Evolutionary conservation across 805 yeast species (phyloP).

Genomic region (Starmerella ratchasimensis): DNA sequence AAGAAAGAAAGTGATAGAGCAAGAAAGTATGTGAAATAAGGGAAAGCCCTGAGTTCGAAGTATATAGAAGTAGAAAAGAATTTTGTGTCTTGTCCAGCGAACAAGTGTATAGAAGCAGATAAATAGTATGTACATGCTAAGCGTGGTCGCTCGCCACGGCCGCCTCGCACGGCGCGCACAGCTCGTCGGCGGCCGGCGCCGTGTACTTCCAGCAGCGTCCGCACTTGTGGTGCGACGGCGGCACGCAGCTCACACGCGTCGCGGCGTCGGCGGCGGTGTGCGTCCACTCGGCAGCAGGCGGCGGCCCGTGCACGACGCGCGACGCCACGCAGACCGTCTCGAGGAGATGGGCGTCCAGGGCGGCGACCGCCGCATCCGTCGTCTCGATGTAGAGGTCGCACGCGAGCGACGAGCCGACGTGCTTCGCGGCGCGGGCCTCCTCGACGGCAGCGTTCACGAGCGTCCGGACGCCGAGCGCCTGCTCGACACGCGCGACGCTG

Average conservation of each 20-base stretch:
- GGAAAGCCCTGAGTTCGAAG: no score
- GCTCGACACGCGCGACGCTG: conserved; percentile 22
- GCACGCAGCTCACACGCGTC: conserved; percentile 30
- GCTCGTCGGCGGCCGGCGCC: conserved; percentile 35
- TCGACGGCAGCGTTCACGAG: conserved; percentile 41
- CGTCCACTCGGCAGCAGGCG: conserved; percentile 23
- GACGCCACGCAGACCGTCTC: conserved; percentile 55
- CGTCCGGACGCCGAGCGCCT: conserved; percentile 38
- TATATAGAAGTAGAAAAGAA: no score
- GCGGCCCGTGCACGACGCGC: conserved; percentile 30
- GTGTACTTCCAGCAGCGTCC: conserved; percentile 90
- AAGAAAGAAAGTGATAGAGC: no score
- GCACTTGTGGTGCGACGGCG: conserved; percentile 48
- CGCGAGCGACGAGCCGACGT: conserved; percentile 40
- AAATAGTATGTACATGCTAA: no score
- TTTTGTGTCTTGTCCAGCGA: no score
- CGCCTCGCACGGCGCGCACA: conserved; percentile 53
- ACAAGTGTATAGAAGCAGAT: no score
- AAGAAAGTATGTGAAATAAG: no score
- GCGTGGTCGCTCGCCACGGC: no score
- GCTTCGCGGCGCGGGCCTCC: conserved; percentile 39
- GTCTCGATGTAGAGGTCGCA: conserved; percentile 33
- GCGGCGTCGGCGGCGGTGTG: conserved; percentile 24
- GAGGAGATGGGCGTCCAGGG: conserved; percentile 32
- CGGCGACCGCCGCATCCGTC: conserved; percentile 8